Evolutionary conservation across 2,329 filamentous ascomycete genomes (phyloP), one percentile per base, ranked within the genome.

Genomic region (Chrysoporthe austroafricana): DNA sequence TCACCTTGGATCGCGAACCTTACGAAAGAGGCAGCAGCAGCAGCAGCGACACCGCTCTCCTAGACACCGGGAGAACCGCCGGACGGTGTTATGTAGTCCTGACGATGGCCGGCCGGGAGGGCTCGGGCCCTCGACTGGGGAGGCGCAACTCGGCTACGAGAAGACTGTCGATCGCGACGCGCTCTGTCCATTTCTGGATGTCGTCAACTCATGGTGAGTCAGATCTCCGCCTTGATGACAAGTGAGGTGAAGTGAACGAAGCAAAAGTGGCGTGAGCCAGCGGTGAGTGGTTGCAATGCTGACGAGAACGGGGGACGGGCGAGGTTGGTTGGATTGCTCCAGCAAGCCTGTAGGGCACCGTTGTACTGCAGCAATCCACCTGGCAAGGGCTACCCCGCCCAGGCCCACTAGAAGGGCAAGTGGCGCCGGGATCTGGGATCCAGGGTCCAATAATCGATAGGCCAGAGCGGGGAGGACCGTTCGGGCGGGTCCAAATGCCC

Each of bases 191-290:
- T 14, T 34, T 13, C 4, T 39, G 54, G 36, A 42, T 34, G n/a
- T 54, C 16, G 21, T 56, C 36, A 57, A n/a, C 21, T 6, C 11
- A 21, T 11, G 13, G 50, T 54, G 50, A 54, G 32, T 14, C 50
- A 54, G 14, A 11, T 52, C 48, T 52, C 48, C 48, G 48, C 48
- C 42, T 26, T 26, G 32, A 21, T 56, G 61, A 36, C 50, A 50
- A 6, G 39, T 43, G 57, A 42, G 18, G 60, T 16, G 32, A 36
- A 62, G 32, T 52, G 16, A 48, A 48, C 1, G 60, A 39, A 39
- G 36, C 18, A 14, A 16, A 39, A 46, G 39, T 63, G 63, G 67
- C 61, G 67, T 64, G 64, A 66, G 60, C 16, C 62, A 56, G 44
- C 50, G 63, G n/a, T 59, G 59, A 66, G 34, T 57, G 32, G 54